Percentiles rank a stretch among this genome's conserved stretches.
Evolutionary conservation across 768 basidiomycete genomes (phyloP).

Genomic region (Sutorius australiensis): DNA sequence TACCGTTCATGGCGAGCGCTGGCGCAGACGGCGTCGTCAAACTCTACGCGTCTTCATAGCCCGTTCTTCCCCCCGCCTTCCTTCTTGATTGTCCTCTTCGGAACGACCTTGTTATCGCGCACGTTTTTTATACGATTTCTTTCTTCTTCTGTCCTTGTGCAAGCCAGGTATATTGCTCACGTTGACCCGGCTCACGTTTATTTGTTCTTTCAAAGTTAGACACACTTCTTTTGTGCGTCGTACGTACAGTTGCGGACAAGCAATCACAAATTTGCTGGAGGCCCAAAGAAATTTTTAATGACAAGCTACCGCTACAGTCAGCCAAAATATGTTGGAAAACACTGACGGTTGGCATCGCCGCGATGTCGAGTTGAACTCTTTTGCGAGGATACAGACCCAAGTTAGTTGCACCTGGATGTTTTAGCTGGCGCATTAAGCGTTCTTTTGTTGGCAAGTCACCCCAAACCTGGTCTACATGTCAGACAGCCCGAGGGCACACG

Average conservation of each 20-base stretch:
- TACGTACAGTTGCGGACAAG: conserved; percentile 6
- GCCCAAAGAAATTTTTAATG: too few species aligned
- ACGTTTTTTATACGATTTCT: conserved; percentile 3
- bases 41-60: conserved; percentile 78
- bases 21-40: conserved; percentile 96
- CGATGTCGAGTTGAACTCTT: too few species aligned
- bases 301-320: too few species aligned
- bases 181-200: conserved; percentile 7
- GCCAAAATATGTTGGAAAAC: too few species aligned
- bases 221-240: conserved; percentile 8
- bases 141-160: background rate
- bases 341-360: too few species aligned
- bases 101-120: background rate
- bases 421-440: too few species aligned
- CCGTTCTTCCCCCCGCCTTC: background rate
- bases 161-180: conserved; percentile 9
- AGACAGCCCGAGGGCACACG: too few species aligned
- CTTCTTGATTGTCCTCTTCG: background rate
- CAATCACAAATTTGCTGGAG: too few species aligned
- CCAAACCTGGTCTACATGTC: too few species aligned
- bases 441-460: too few species aligned
- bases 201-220: conserved; percentile 6
- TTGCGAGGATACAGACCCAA: too few species aligned
- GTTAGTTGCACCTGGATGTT: too few species aligned
- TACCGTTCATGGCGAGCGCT: conserved; percentile 87